phyloP scores from a whole-genome alignment of 2,329 filamentous ascomycete species.

The Neurospora crassa region DNA sequence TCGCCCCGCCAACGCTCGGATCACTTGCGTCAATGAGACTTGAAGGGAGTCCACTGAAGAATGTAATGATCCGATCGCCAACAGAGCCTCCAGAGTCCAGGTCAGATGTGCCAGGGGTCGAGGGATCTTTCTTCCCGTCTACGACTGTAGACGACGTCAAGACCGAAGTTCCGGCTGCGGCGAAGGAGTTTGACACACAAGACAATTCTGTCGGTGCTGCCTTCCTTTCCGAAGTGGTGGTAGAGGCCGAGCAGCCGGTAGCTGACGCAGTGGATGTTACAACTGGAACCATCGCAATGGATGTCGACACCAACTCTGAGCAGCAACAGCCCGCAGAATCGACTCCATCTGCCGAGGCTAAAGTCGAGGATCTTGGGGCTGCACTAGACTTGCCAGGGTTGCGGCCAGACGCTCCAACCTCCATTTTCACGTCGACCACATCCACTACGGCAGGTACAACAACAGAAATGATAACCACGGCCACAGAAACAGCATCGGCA shows the following conservation, averaged over 20 bases:
- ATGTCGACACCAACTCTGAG: neutral
- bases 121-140: slow-evolving; percentile 1
- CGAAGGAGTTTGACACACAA: neutral
- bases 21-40: slow-evolving; percentile 23
- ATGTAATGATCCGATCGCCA: slow-evolving; percentile 38
- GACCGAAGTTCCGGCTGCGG: neutral
- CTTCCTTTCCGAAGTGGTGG: neutral
- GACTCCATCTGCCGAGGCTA: neutral
- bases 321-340: neutral
- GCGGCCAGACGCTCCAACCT: neutral
- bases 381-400: neutral
- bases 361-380: neutral
- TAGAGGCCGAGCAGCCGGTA: neutral
- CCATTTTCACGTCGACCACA: neutral
- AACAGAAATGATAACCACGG: neutral
- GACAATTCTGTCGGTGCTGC: neutral
- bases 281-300: neutral
- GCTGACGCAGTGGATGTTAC: neutral
- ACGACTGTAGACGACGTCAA: slow-evolving; percentile 9
- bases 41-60: slow-evolving; percentile 45
- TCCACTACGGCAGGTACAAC: neutral
- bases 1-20: slow-evolving; percentile 15
- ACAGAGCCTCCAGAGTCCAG: slow-evolving; percentile 24
- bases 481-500: neutral
- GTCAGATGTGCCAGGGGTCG: slow-evolving; percentile 6